Percentiles rank a stretch among this genome's conserved stretches.
Conservation (phyloP, 2,329 filamentous ascomycete species). For the Colletotrichum phormii region DNA sequence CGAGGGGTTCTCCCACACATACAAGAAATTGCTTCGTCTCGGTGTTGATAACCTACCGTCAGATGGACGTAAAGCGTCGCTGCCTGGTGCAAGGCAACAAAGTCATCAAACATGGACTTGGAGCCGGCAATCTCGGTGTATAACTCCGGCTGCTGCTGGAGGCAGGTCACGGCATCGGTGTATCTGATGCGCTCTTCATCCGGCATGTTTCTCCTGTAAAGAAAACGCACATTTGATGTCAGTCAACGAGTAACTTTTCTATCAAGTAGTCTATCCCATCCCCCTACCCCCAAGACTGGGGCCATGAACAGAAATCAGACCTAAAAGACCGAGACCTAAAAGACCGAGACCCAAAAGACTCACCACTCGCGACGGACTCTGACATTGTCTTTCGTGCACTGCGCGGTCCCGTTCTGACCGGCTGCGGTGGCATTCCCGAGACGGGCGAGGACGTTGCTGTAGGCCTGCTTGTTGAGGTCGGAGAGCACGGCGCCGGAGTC, state of each 20-base stretch:
- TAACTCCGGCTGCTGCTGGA: not conserved
- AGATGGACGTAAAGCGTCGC: slow-evolving; percentile 1
- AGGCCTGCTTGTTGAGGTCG: not conserved
- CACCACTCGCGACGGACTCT: slow-evolving; percentile 9
- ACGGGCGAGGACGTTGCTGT: slow-evolving; percentile 1
- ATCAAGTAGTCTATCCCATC: not conserved
- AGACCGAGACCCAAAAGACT: not conserved
- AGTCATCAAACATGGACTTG: slow-evolving; percentile 18
- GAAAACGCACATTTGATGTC: not conserved
- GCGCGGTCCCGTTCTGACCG: not conserved
- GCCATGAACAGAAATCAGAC: not conserved
- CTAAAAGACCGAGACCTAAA: not conserved
- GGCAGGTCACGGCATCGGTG: slow-evolving; percentile 22
- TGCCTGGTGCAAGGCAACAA: slow-evolving; percentile 19
- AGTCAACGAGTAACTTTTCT: not conserved
- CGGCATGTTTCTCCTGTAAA: slow-evolving; percentile 14
- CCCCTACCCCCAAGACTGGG: not conserved
- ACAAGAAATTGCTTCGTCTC: not conserved
- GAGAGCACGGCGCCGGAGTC: slow-evolving; percentile 2
- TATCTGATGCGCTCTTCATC: slow-evolving; percentile 24
- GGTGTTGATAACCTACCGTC: not conserved
- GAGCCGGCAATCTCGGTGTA: slow-evolving; percentile 1
- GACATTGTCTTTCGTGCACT: slow-evolving; percentile 8
- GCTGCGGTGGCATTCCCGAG: not conserved
- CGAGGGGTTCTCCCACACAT: not conserved